Percentiles rank a stretch among this genome's conserved stretches.
phyloP scores from a whole-genome alignment of 2,329 filamentous ascomycete genomes.

The Ascochyta pisi region DNA sequence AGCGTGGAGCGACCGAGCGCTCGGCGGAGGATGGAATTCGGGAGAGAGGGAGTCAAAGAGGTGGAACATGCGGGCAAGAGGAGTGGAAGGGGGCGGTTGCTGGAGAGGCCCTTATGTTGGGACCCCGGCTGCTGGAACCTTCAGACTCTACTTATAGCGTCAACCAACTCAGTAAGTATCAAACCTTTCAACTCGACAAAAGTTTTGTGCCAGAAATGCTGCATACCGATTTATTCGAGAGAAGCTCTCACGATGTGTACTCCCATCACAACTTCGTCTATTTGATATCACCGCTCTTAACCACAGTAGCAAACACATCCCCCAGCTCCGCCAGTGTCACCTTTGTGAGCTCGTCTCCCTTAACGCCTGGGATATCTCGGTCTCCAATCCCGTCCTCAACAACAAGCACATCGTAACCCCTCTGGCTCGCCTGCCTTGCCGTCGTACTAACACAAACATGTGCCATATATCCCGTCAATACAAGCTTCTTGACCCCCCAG shows the following conservation, averaged over 20 bases:
- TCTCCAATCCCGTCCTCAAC: constrained; percentile 68
- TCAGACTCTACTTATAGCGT: neutral
- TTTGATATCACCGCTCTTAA: constrained; percentile 58
- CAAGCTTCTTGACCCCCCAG: constrained; percentile 63
- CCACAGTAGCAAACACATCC: constrained; percentile 67
- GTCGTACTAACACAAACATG: constrained; percentile 70
- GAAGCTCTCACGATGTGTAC: neutral
- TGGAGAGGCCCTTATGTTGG: constrained; percentile 11
- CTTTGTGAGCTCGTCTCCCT: constrained; percentile 59
- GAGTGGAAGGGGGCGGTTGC: neutral
- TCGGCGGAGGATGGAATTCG: constrained; percentile 1
- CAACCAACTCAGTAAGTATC: neutral
- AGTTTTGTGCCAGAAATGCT: neutral
- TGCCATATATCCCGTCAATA: constrained; percentile 66
- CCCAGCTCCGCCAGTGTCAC: constrained; percentile 61
- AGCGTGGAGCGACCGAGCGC: constrained; percentile 3
- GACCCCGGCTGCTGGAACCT: neutral
- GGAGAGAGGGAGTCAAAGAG: neutral
- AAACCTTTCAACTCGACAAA: neutral
- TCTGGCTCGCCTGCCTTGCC: constrained; percentile 62
- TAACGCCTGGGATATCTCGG: constrained; percentile 67
- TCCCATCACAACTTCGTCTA: neutral
- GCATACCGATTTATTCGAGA: neutral
- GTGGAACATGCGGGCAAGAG: neutral
- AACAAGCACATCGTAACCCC: constrained; percentile 67